phyloP scores from a whole-genome alignment of 768 basidiomycete genomes.

The Mycena belliarum region DNA sequence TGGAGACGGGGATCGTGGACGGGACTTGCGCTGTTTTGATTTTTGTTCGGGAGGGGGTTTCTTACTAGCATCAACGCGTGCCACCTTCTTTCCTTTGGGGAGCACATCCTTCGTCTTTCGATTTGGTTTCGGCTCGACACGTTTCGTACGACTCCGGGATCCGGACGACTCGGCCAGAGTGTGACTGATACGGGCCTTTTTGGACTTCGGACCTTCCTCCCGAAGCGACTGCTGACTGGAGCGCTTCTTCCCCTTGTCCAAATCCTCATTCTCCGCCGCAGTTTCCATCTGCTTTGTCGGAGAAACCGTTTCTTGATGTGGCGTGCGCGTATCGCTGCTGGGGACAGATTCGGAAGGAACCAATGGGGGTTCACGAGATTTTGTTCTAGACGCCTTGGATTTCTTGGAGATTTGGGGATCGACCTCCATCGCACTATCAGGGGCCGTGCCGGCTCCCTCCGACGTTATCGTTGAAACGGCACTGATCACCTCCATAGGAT shows the following conservation, averaged over 20 bases:
- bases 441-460: constrained; percentile 1
- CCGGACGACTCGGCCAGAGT: neutral
- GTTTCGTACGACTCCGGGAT: constrained; percentile 7
- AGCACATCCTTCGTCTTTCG: neutral
- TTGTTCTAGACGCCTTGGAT: neutral
- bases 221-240: constrained; percentile 2
- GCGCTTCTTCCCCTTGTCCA: constrained; percentile 24
- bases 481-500: constrained; percentile 5
- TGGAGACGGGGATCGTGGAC: constrained; percentile 11
- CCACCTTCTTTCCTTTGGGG: constrained; percentile 11
- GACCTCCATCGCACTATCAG: constrained; percentile 2
- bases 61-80: neutral
- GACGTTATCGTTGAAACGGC: neutral
- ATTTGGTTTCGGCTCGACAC: constrained; percentile 2
- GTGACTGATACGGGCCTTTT: constrained; percentile 15
- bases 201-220: constrained; percentile 15
- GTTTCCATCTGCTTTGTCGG: neutral
- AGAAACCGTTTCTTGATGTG: neutral
- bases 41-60: neutral
- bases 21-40: constrained; percentile 6
- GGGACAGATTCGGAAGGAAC: neutral
- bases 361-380: neutral
- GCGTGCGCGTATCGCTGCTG: neutral
- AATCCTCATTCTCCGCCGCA: neutral
- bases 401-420: constrained; percentile 4